Percentiles rank a stretch among this genome's conserved stretches.
These are phyloP conservation scores for Rhizophora apiculata DNA, from an alignment of 345 rosid species.

Conservation along the genomic window DNA sequence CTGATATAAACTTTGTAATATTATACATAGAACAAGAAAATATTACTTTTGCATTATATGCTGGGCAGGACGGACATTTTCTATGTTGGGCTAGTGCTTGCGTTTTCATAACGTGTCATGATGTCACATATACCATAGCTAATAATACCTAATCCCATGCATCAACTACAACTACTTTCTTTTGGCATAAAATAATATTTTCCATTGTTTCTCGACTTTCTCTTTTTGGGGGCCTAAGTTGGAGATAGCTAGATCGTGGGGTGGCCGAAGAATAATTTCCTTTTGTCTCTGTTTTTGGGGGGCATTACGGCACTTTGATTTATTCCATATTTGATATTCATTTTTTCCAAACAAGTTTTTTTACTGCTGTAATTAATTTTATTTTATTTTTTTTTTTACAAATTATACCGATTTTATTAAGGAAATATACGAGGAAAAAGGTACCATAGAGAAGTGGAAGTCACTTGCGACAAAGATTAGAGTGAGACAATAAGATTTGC, in stretches of 20 bases:
- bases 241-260: constrained; percentile 24
- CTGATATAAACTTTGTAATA: too few relatives aligned
- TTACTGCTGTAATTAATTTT: too few relatives aligned
- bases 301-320: background rate
- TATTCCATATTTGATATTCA: too few relatives aligned
- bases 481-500: too few relatives aligned
- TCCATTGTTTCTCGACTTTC: background rate
- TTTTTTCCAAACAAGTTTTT: too few relatives aligned
- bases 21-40: background rate
- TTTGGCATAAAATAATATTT: background rate
- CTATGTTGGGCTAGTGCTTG: background rate
- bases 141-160: constrained; percentile 8
- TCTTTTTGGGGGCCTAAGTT: constrained; percentile 30
- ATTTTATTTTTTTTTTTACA: too few relatives aligned
- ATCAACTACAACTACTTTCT: constrained; percentile 1
- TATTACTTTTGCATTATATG: background rate
- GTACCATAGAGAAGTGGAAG: too few relatives aligned
- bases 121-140: constrained; percentile 22
- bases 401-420: constrained; percentile 17
- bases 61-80: background rate
- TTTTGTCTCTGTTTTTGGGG: constrained; percentile 50
- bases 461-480: too few relatives aligned
- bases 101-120: constrained; percentile 35
- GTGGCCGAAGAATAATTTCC: constrained; percentile 58
- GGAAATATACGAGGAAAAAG: constrained; percentile 2